Conservation (phyloP, 352 stramenopile species). For the Globisporangium paroecandrum region DNA sequence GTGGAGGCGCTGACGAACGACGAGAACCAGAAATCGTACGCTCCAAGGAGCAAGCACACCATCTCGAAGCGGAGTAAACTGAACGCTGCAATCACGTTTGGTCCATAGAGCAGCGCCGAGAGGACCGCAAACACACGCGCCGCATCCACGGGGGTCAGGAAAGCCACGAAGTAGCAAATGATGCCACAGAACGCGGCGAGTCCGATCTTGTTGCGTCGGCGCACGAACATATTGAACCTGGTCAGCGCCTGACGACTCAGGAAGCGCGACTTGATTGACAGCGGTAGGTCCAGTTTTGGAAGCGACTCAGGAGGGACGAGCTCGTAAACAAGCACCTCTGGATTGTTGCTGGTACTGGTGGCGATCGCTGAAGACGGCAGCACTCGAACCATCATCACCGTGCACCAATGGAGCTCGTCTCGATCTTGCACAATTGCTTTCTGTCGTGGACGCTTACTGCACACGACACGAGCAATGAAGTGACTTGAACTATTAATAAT, state of each 20-base stretch:
- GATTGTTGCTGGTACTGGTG: background rate
- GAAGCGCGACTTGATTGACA: slow-evolving; percentile 24
- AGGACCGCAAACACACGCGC: slow-evolving; percentile 5
- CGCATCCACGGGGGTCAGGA: background rate
- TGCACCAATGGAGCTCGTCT: background rate
- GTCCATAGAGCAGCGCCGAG: background rate
- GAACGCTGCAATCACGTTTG: background rate
- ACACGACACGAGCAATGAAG: too few species aligned
- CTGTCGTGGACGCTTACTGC: background rate
- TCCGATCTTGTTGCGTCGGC: background rate
- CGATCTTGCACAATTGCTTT: background rate
- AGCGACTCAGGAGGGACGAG: slow-evolving; percentile 7
- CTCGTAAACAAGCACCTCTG: slow-evolving; percentile 6
- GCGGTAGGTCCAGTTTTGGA: slow-evolving; percentile 15
- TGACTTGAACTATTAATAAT: too few species aligned
- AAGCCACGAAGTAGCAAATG: slow-evolving; percentile 4
- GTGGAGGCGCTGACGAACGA: slow-evolving; percentile 7
- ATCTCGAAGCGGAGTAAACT: slow-evolving; percentile 15
- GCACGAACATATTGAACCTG: slow-evolving; percentile 1
- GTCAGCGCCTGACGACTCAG: background rate
- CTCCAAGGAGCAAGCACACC: slow-evolving; percentile 2
- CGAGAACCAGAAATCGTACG: slow-evolving; percentile 19
- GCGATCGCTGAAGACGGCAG: background rate
- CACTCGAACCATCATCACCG: background rate
- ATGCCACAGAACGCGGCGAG: background rate